Evolutionary conservation across 331 rosid species (phyloP), one percentile per base, ranked within the genome.

Genomic region (Phaseolus coccineus): DNA sequence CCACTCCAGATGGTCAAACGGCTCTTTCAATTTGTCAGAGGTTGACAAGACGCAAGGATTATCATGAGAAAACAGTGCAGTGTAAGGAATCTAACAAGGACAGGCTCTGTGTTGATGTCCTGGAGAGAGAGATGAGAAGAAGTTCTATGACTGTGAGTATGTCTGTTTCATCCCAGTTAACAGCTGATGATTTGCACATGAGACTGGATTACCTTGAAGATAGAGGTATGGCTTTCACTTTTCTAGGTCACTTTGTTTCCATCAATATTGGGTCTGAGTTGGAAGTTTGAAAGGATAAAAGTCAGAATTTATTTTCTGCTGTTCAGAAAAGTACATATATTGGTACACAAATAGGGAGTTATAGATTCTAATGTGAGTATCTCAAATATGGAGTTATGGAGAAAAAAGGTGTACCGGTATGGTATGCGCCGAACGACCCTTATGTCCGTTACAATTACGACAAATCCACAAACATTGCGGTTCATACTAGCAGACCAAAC

Each of bases 21-120:
- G 90, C 99, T 44, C 96, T 89, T 83, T 78, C 92, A 6, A 93
- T 96, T 66, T 93, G 94, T 80, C 90, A 89, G 58, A 90, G 99
- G 83, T 77, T 90, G 84, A 96, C 99, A 1, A 84, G 92, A 69
- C 90, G 86, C 6, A 91, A 90, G 87, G 98, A 93, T 82, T 91
- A 87, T 82, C 53, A 80, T 58, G 89, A 77, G 86, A 69, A 81
- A 37, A 81, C 88, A 24, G 65, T 55, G 67, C 69, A 56, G 74
- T 80, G 94, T 1, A 80, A 91, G 83, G 94, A 89, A 73, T 82
- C 98, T 46, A 92, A 96, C 85, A 93, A 88, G 63, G 94, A 96
- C 81, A 78, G 90, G 78, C 78, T 94, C 46, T 96, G 97, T 87
- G 89, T 96, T 24, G 96, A 90, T 70, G 88, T 93, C 62, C 85